Conservation (phyloP, 805 yeast species). For the Hanseniaspora mollemarum region DNA sequence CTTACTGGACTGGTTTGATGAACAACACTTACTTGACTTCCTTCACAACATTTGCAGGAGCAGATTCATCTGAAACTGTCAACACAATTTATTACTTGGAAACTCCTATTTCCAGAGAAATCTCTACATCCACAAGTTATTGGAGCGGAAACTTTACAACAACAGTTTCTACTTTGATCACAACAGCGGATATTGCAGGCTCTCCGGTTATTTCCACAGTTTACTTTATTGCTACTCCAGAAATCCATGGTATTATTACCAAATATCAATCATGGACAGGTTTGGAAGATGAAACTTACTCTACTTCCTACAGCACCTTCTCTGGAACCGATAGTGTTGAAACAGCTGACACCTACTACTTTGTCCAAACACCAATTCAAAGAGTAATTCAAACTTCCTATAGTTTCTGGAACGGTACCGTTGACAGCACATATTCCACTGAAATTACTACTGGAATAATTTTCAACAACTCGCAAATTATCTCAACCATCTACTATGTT, state of each 20-base stretch:
- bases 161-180: not conserved
- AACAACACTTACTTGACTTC: not conserved
- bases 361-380: conserved; percentile 5
- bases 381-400: not conserved
- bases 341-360: conserved; percentile 1
- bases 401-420: no score
- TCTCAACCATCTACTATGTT: no score
- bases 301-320: not conserved
- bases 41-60: conserved; percentile 14
- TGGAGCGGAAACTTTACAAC: not conserved
- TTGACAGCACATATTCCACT: no score
- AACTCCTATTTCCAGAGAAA: conserved; percentile 16
- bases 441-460: no score
- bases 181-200: not conserved
- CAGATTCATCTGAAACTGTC: conserved; percentile 17
- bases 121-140: conserved; percentile 1
- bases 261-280: not conserved
- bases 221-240: conserved; percentile 18
- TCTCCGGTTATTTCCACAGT: not conserved
- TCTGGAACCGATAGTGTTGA: conserved; percentile 6
- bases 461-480: no score
- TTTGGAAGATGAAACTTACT: not conserved
- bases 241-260: not conserved
- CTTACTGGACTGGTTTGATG: not conserved
- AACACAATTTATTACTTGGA: conserved; percentile 18